Base-by-base conservation (phyloP, 176 grass and related monocot genomes). In the Olyra latifolia region DNA sequence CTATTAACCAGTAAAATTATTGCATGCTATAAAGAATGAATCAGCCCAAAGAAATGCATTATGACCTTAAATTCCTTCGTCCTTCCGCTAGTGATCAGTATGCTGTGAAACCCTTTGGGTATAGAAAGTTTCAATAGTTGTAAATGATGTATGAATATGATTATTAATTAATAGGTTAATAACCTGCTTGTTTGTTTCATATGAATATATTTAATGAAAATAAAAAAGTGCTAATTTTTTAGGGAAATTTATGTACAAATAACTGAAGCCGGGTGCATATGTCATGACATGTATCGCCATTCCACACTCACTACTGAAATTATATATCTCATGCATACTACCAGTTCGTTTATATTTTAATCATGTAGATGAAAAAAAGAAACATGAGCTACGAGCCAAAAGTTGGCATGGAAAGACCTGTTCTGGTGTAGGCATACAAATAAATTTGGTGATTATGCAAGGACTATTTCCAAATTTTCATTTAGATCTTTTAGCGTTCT, bases 61-160 rank as follows among this genome's bases (percentile, higher is more conserved):
- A 39, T 73, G 13, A 55, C 29, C 49, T 38, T 73, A 39, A 20
- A 39, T 6, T 39, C 7, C 12, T 52, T 8, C 4, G 47, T 5
- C 4, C 47, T 16, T 17, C 17, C 5, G 1, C 49, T 52, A 52
- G 6, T 52, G 16, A 52, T 1, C 49, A 52, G 17, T 52, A 52
- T 52, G 49, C 12, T 20, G 49, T 57, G n/a, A 57, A 39, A 58
- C 52, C 50, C 32, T 74, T 8, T 57, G 39, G 32, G 50, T 22
- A 20, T 58, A 58, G 69, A 54, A 58, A 41, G 52, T 75, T 75
- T 22, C 57, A 75, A 75, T 75, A 38, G 35, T 42, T 24, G 49
- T 54, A 55, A 73, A 19, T 73, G 29, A 73, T 23, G 10, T 73
- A 73, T 55, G 10, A 28, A 32, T 35, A 72, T 73, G 19, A n/a